Percentiles rank a stretch among this genome's conserved stretches.
These are phyloP conservation scores for Pseudogymnoascus sp. DNA, from an alignment of 2,329 filamentous ascomycete species.

Conservation along the genomic window DNA sequence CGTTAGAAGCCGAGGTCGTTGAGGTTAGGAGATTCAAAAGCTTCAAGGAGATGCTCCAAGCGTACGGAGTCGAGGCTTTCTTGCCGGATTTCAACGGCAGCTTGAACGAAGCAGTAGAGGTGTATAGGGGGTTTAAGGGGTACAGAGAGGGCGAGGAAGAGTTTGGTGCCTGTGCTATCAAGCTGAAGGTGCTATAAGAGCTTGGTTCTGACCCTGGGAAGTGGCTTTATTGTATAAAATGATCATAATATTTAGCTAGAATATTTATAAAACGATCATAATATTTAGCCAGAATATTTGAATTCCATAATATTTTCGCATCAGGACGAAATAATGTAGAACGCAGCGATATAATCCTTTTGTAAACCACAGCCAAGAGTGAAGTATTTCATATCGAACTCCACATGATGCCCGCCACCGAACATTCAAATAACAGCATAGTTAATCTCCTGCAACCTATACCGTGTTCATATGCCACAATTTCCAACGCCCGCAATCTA, in stretches of 20 bases:
- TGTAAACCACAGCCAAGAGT: background rate
- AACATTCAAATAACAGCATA: background rate
- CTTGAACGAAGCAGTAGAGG: no score
- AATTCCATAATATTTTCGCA: background rate
- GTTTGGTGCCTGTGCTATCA: no score
- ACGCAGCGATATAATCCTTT: background rate
- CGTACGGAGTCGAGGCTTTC: no score
- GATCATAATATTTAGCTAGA: background rate
- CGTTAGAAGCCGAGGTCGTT: no score
- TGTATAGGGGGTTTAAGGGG: no score
- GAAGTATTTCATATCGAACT: background rate
- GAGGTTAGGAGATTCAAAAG: no score
- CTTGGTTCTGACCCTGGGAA: no score
- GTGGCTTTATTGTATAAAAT: background rate
- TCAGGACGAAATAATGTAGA: background rate
- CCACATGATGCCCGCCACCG: background rate
- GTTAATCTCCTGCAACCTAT: background rate
- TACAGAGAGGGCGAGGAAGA: no score
- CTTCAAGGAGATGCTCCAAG: no score
- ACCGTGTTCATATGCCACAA: background rate
- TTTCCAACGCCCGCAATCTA: slow-evolving; percentile 3
- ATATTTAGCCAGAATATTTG: background rate
- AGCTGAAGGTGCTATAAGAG: no score
- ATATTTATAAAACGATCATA: background rate
- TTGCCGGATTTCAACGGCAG: no score